A percentile compares a stretch with the other conserved stretches of the same genome.
phyloP scores from a whole-genome alignment of 306 rosid species.

The Inga laurina region DNA sequence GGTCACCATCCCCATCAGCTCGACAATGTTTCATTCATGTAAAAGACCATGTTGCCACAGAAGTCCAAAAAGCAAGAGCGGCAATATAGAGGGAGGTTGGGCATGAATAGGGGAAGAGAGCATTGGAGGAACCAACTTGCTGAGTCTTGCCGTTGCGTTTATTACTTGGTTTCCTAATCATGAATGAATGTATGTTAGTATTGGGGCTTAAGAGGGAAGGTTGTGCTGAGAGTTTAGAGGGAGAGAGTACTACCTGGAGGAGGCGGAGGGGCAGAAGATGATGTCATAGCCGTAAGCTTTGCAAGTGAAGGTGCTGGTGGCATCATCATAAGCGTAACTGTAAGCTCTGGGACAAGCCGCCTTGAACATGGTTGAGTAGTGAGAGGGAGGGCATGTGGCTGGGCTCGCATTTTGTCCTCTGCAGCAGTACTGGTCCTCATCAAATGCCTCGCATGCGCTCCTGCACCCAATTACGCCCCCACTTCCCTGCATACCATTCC shows the following conservation, averaged over 20 bases:
- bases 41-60: background rate
- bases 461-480: slow-evolving; percentile 74
- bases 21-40: slow-evolving; percentile 8
- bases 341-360: slow-evolving; percentile 88
- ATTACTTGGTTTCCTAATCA: slow-evolving; percentile 39
- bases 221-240: background rate
- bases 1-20: background rate
- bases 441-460: slow-evolving; percentile 92
- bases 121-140: slow-evolving; percentile 58
- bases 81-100: slow-evolving; percentile 33
- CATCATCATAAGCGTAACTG: slow-evolving; percentile 92
- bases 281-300: slow-evolving; percentile 78
- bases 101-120: slow-evolving; percentile 42
- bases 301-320: slow-evolving; percentile 90
- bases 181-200: slow-evolving; percentile 28
- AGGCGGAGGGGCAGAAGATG: slow-evolving; percentile 65
- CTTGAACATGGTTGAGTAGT: slow-evolving; percentile 78
- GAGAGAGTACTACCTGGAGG: slow-evolving; percentile 40
- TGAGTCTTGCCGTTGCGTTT: slow-evolving; percentile 5
- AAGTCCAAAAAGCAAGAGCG: slow-evolving; percentile 17
- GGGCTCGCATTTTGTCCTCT: slow-evolving; percentile 85
- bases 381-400: slow-evolving; percentile 74
- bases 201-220: background rate
- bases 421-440: slow-evolving; percentile 84
- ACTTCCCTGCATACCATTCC: slow-evolving; percentile 41